Evolutionary conservation across 805 yeast species (phyloP).

Genomic region (Saccharomyces paradoxus): DNA sequence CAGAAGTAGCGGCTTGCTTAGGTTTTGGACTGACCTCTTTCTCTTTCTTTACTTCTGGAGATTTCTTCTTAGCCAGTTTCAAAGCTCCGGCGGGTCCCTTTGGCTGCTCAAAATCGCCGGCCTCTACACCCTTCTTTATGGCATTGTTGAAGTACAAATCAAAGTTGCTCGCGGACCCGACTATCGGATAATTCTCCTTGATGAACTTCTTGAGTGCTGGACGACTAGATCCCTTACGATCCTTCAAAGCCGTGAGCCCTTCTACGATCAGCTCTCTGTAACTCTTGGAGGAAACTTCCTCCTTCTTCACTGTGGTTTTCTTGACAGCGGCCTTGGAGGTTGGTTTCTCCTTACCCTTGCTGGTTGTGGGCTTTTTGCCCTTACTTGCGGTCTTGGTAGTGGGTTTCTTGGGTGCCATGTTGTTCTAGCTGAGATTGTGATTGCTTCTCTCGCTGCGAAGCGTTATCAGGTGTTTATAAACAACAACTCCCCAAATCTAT

Average conservation of each 20-base stretch:
- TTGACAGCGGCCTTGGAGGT: constrained; percentile 5
- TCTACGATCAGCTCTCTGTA: constrained; percentile 35
- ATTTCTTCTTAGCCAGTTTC: constrained; percentile 37
- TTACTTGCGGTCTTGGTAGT: constrained; percentile 2
- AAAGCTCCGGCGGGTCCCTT: constrained; percentile 87
- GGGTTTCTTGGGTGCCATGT: constrained; percentile 11
- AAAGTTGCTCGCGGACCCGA: constrained; percentile 52
- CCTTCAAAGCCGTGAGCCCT: constrained; percentile 64
- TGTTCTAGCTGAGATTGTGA: background rate
- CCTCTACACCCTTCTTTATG: constrained; percentile 68
- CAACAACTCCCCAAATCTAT: background rate
- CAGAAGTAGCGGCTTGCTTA: constrained; percentile 25
- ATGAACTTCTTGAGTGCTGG: constrained; percentile 83
- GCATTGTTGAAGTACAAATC: constrained; percentile 73
- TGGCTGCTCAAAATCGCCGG: constrained; percentile 73
- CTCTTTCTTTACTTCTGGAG: constrained; percentile 1
- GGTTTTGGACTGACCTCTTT: constrained; percentile 16
- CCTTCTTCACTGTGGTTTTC: constrained; percentile 4
- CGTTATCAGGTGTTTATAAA: background rate
- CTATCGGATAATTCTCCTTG: constrained; percentile 43
- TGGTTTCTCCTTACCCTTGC: constrained; percentile 4
- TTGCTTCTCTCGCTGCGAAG: background rate
- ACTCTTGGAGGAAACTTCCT: constrained; percentile 12
- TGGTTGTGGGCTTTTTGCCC: constrained; percentile 1
- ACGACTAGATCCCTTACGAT: constrained; percentile 77